Evolutionary conservation across 768 basidiomycete genomes (phyloP).

Genomic region (Boletus barrowsii): DNA sequence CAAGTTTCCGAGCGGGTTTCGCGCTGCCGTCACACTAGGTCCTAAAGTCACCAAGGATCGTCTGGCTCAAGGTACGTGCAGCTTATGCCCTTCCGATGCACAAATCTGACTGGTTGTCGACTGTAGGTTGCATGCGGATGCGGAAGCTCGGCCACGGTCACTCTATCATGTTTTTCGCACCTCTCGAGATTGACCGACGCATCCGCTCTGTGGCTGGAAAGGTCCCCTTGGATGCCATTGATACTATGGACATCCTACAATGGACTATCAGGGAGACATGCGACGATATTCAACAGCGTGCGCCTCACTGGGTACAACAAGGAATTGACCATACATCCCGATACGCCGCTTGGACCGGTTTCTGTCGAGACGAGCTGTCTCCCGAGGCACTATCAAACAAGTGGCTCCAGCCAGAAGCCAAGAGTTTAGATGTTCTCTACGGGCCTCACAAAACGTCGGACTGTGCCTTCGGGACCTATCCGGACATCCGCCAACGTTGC

Average conservation of each 20-base stretch:
- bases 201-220: slow-evolving; percentile 33
- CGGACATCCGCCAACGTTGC: slow-evolving; percentile 16
- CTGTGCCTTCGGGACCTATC: background rate
- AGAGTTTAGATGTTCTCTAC: slow-evolving; percentile 37
- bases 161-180: slow-evolving; percentile 47
- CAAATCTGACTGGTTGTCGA: background rate
- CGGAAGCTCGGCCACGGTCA: slow-evolving; percentile 46
- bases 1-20: slow-evolving; percentile 32
- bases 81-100: background rate
- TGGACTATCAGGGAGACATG: slow-evolving; percentile 49
- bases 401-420: slow-evolving; percentile 43
- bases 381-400: slow-evolving; percentile 2
- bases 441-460: background rate
- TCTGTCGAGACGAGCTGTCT: background rate
- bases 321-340: slow-evolving; percentile 20
- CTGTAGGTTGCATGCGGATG: slow-evolving; percentile 54
- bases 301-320: slow-evolving; percentile 44
- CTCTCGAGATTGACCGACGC: slow-evolving; percentile 36
- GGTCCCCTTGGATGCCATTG: background rate
- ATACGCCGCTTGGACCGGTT: slow-evolving; percentile 16
- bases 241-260: slow-evolving; percentile 35
- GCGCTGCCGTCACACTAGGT: slow-evolving; percentile 38
- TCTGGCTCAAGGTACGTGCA: slow-evolving; percentile 31
- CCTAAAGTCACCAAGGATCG: slow-evolving; percentile 39
- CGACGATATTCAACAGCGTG: slow-evolving; percentile 36